phyloP scores from a whole-genome alignment of 208 protist species.

The Strigomonas culicis region DNA sequence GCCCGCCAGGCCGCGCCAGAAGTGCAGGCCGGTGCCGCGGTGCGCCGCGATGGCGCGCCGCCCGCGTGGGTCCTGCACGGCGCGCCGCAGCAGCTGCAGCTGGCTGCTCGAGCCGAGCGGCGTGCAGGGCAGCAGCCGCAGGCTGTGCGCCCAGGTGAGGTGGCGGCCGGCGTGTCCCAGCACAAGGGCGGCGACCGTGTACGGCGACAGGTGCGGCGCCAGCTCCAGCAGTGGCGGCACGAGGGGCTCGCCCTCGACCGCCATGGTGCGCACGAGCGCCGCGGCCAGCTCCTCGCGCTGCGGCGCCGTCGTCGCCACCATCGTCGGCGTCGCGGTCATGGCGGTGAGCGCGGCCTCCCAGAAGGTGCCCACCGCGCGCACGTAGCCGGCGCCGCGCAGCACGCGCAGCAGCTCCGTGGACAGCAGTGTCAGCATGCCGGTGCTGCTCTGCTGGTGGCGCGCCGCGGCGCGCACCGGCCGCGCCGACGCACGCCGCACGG shows the following conservation, averaged over 20 bases:
- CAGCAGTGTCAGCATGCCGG: constrained; percentile 42
- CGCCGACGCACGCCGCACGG: not conserved
- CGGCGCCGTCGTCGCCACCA: not conserved
- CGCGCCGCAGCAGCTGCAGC: constrained; percentile 48
- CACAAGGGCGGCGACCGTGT: constrained; percentile 36
- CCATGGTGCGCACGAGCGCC: constrained; percentile 15
- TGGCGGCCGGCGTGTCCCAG: constrained; percentile 31
- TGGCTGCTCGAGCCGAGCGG: constrained; percentile 47
- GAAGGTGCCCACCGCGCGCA: constrained; percentile 24
- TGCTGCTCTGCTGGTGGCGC: constrained; percentile 15
- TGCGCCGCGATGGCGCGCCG: constrained; percentile 15
- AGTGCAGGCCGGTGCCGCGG: not conserved
- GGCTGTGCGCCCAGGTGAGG: constrained; percentile 47
- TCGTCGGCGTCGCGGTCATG: constrained; percentile 9
- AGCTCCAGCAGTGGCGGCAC: constrained; percentile 32
- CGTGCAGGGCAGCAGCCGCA: constrained; percentile 54
- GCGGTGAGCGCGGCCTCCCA: constrained; percentile 50
- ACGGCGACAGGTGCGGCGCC: constrained; percentile 48
- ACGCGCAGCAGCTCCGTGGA: constrained; percentile 42
- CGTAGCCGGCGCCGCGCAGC: constrained; percentile 23
- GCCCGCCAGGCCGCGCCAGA: not conserved
- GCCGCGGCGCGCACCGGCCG: not conserved
- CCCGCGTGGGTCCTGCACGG: constrained; percentile 36
- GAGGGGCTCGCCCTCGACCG: constrained; percentile 11
- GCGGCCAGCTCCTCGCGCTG: constrained; percentile 19